Evolutionary conservation across 768 basidiomycete genomes (phyloP).

Genomic region (Erythrobasidium yunnanense): DNA sequence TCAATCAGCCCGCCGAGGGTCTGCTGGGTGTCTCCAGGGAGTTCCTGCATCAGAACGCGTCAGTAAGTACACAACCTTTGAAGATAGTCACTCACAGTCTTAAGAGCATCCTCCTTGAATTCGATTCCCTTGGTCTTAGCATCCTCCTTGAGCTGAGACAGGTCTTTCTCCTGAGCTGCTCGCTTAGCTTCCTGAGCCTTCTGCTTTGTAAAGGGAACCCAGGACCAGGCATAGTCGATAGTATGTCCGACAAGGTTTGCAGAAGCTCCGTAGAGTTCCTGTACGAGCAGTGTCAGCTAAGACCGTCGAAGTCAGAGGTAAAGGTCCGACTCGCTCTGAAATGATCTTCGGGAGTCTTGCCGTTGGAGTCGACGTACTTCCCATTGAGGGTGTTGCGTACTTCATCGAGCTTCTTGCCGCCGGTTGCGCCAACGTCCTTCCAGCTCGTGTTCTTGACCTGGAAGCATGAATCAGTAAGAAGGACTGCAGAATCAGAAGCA

Average conservation of each 20-base stretch:
- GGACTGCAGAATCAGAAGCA: too few relatives aligned
- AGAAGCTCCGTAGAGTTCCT: background rate
- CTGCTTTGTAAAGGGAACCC: background rate
- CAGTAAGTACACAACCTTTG: background rate
- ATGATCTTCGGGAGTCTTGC: background rate
- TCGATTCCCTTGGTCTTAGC: background rate
- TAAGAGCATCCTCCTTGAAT: background rate
- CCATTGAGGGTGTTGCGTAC: background rate
- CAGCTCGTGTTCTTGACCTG: background rate
- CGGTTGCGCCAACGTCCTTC: background rate
- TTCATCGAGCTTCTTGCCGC: background rate
- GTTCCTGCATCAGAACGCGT: background rate
- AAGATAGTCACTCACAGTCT: background rate
- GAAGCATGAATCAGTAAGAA: too few relatives aligned
- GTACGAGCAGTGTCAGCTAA: background rate
- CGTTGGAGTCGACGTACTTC: background rate
- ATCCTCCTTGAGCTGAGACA: background rate
- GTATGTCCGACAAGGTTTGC: background rate
- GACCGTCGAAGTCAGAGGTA: too few relatives aligned
- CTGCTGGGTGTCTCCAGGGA: background rate
- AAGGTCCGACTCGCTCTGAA: constrained; percentile 18
- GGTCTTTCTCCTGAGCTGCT: background rate
- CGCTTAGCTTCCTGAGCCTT: background rate
- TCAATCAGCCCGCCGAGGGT: background rate
- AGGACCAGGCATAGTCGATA: background rate